Evolutionary conservation across 164 flowering plant species (phyloP).

Genomic region (Liriodendron chinense): DNA sequence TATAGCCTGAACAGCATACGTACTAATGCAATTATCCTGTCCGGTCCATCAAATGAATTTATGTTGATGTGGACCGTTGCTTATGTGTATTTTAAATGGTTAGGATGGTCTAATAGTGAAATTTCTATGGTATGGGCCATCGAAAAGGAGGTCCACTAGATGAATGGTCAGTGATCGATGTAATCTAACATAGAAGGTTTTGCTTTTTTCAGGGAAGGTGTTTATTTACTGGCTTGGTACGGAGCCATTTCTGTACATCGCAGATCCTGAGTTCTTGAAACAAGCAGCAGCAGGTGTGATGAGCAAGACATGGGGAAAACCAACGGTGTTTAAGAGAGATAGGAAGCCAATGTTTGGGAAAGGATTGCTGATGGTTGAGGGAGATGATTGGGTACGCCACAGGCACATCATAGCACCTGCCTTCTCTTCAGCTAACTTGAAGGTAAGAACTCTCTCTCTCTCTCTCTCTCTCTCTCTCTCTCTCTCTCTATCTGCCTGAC

Average conservation of each 20-base stretch:
- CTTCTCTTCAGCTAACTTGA: conserved; percentile 54
- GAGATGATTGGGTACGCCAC: conserved; percentile 75
- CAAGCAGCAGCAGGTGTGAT: conserved; percentile 46
- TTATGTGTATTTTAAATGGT: not conserved
- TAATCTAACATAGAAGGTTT: not conserved
- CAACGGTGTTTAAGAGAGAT: conserved; percentile 68
- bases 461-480: too few species aligned
- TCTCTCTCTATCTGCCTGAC: too few species aligned
- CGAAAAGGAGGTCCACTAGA: too few species aligned
- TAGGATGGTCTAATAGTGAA: not conserved
- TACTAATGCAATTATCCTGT: too few species aligned
- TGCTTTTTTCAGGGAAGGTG: conserved; percentile 65
- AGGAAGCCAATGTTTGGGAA: conserved; percentile 84
- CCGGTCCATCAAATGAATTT: not conserved
- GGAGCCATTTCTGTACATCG: conserved; percentile 85
- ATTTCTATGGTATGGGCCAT: not conserved
- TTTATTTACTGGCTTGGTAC: conserved; percentile 86
- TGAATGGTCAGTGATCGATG: too few species aligned
- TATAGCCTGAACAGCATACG: too few species aligned
- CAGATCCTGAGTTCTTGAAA: conserved; percentile 77
- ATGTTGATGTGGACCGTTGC: not conserved
- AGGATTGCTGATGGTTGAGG: conserved; percentile 80
- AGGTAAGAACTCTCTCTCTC: conserved; percentile 35
- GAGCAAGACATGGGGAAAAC: conserved; percentile 91
- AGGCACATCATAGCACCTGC: conserved; percentile 73